A percentile compares a stretch with the other conserved stretches of the same genome.
Evolutionary conservation across 2,329 filamentous ascomycete genomes (phyloP).

Genomic region (Fusarium nisikadoi): DNA sequence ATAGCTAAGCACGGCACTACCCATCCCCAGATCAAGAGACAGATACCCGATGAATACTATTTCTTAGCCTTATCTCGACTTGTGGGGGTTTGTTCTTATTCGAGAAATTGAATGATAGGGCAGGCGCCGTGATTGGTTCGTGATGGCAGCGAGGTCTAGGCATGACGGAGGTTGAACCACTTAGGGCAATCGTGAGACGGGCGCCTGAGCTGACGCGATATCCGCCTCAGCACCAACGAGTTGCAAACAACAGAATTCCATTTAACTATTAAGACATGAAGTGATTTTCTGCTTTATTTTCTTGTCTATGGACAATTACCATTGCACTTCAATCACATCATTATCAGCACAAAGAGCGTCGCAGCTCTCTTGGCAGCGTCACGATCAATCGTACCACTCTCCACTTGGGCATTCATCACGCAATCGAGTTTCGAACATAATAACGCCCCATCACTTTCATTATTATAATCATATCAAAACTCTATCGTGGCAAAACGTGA

Average conservation of each 20-base stretch:
- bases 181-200: not conserved
- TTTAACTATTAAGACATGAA: fast-evolving
- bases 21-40: not conserved
- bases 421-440: fast-evolving
- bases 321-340: not conserved
- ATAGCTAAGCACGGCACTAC: not conserved
- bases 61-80: not conserved
- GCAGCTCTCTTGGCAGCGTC: not conserved
- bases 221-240: not conserved
- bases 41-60: not conserved
- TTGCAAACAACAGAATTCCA: fast-evolving
- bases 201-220: not conserved
- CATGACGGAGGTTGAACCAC: not conserved
- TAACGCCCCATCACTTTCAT: not conserved
- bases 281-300: fast-evolving
- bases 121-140: slow-evolving; percentile 4
- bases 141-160: not conserved
- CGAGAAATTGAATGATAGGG: not conserved
- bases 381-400: not conserved
- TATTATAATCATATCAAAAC: fast-evolving
- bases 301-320: fast-evolving
- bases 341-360: not conserved
- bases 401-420: fast-evolving
- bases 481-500: fast-evolving
- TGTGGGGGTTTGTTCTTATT: not conserved